Percentiles rank a stretch among this genome's conserved stretches.
Conservation (phyloP, 1,284 basidiomycete species). For the Irpex lacteus region DNA sequence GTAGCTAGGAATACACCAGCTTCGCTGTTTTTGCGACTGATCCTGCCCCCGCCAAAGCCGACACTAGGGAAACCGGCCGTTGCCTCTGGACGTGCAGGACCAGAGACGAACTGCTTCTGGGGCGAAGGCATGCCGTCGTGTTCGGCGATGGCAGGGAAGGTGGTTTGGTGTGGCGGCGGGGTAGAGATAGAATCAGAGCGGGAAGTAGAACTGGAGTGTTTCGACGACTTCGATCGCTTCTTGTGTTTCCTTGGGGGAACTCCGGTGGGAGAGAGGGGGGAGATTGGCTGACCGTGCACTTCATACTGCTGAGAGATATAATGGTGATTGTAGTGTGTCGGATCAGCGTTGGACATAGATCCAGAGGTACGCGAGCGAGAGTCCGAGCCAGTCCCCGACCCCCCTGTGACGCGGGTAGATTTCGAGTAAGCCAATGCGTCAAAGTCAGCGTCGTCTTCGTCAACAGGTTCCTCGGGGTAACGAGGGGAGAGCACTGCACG, state of each 20-base stretch:
- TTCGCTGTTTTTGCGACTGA: conserved; percentile 28
- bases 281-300: neutral
- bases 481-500: conserved; percentile 18
- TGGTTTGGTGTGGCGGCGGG: conserved; percentile 3
- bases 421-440: conserved; percentile 54
- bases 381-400: conserved; percentile 46
- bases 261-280: conserved; percentile 1
- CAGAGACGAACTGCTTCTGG: neutral
- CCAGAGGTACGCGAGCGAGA: conserved; percentile 58
- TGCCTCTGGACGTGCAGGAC: conserved; percentile 15
- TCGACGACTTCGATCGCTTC: conserved; percentile 25
- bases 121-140: neutral
- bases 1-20: conserved; percentile 32
- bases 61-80: conserved; percentile 28
- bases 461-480: conserved; percentile 32
- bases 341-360: conserved; percentile 35
- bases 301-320: conserved; percentile 24
- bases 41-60: conserved; percentile 23
- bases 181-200: conserved; percentile 7
- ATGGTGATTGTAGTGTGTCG: conserved; percentile 28
- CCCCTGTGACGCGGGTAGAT: conserved; percentile 23
- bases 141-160: conserved; percentile 8
- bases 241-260: conserved; percentile 16
- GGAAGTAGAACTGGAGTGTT: conserved; percentile 25
- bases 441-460: conserved; percentile 51